Base-by-base conservation (phyloP, 1,284 basidiomycete genomes). In the Ustilago nuda region DNA sequence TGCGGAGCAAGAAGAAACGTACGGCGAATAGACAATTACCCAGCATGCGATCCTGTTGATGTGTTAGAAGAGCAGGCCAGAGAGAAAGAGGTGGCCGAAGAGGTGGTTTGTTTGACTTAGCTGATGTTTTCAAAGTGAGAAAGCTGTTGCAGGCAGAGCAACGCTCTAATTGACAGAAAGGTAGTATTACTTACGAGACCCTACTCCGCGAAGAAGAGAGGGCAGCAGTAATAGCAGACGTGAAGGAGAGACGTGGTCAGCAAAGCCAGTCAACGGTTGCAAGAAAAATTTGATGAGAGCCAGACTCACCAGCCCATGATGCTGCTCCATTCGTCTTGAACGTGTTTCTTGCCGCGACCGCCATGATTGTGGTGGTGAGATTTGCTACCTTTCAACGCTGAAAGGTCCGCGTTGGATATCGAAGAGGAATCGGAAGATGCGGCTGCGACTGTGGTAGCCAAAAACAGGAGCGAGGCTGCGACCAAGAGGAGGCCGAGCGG, bases 1-100 rank as follows among this genome's bases (percentile, higher is more conserved):
- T 46, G 54, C 36, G 51, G 61, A 59, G 37, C 4, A 35, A 52
- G 36, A 43, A 45, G 67, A 68, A 19, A 80, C 82, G 78, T 77
- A 82, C 82, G 81, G 82, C 61, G 82, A 73, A 68, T 83, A 84
- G 79, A 84, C 82, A 78, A 82, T 81, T 80, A 84, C 82, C 82
- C 82, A 84, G 76, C 81, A 83, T 56, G 82, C 78, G 66, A 84
- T 82, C 33, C 73, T 76, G 68, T 72, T 72, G 62, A 27, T 50
- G 53, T 54, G 33, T 50, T 27, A 27, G 48, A 39, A 27, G 30
- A 2, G 23, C 33, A 37, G 43, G 13, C 4, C 30, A 39, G 55
- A 53, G 39, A 60, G 56, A 41, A 55, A 35, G 45, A 45, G 43
- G 43, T 45, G 19, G 43, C n/a, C 43, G 59, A 45, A 57, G 32